Percentiles rank a stretch among this genome's conserved stretches.
Conservation (phyloP, 2,329 filamentous ascomycete genomes). For the Fusarium goolgardi region DNA sequence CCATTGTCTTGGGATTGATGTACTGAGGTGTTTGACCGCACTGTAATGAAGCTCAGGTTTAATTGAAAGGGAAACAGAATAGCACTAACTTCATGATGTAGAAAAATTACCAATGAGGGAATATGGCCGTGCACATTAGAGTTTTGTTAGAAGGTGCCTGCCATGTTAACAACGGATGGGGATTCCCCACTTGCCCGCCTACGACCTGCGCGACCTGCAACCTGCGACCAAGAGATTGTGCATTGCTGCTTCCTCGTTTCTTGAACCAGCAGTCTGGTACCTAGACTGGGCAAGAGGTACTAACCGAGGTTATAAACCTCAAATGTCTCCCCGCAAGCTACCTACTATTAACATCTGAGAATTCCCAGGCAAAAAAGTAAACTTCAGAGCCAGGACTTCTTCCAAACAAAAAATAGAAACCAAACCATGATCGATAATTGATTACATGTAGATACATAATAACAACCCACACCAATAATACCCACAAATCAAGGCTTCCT, state of each 20-base stretch:
- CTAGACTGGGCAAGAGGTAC: not conserved
- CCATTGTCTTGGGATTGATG: conserved; percentile 38
- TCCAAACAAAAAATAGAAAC: not conserved
- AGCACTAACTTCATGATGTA: conserved; percentile 4
- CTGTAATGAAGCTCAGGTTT: not conserved
- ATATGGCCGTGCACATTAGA: conserved; percentile 15
- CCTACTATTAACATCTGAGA: not conserved
- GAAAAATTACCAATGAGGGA: conserved; percentile 1
- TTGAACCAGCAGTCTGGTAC: not conserved
- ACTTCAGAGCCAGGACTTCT: not conserved
- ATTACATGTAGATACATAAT: conserved; percentile 9
- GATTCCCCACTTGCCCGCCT: not conserved
- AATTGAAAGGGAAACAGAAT: conserved; percentile 1
- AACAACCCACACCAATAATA: conserved; percentile 23
- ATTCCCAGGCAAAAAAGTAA: not conserved
- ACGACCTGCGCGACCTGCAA: not conserved
- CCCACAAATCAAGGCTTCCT: conserved; percentile 19
- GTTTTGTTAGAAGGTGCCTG: conserved; percentile 12
- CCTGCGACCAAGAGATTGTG: not conserved
- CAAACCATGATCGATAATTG: conserved; percentile 9
- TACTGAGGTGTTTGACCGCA: conserved; percentile 1
- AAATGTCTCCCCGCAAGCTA: too few species aligned
- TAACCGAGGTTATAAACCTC: not conserved
- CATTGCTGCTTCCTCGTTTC: conserved; percentile 12
- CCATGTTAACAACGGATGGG: not conserved